phyloP scores from a whole-genome alignment of 495 filamentous ascomycete species.

The Tuber umbilicatum region DNA sequence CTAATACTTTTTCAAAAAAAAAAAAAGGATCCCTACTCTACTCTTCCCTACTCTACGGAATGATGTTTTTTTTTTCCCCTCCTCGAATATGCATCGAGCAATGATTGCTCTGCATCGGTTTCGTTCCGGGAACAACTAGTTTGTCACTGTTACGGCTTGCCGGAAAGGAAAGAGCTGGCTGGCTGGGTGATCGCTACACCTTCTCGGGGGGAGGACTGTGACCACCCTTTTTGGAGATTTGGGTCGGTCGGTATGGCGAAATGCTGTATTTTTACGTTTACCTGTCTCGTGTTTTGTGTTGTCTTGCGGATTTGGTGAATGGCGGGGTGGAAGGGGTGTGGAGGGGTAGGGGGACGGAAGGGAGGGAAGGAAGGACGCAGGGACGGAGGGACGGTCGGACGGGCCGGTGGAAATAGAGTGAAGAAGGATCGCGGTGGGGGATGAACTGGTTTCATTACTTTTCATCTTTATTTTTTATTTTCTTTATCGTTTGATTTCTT shows the following conservation, averaged over 20 bases:
- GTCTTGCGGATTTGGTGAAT: background rate
- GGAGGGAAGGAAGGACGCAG: background rate
- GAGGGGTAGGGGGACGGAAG: background rate
- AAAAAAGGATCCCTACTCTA: background rate
- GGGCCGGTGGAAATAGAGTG: background rate
- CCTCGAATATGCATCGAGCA: conserved; percentile 1
- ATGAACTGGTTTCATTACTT: background rate
- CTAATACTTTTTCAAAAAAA: background rate
- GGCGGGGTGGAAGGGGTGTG: background rate
- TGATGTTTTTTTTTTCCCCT: background rate
- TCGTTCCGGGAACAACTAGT: background rate
- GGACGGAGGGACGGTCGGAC: background rate
- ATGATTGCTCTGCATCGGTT: background rate
- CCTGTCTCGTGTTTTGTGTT: background rate
- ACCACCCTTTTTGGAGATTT: background rate
- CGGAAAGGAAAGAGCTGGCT: background rate
- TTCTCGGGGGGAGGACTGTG: background rate
- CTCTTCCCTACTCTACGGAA: background rate
- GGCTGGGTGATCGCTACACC: background rate
- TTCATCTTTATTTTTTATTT: background rate
- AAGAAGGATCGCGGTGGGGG: background rate
- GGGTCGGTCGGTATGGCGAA: conserved; percentile 3
- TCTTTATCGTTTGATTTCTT: background rate
- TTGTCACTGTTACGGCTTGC: background rate
- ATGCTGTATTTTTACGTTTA: background rate